A percentile compares a stretch with the other conserved stretches of the same genome.
Evolutionary conservation across 371 early-diverging fungal species (phyloP).

Genomic region (Smittium culicis): DNA sequence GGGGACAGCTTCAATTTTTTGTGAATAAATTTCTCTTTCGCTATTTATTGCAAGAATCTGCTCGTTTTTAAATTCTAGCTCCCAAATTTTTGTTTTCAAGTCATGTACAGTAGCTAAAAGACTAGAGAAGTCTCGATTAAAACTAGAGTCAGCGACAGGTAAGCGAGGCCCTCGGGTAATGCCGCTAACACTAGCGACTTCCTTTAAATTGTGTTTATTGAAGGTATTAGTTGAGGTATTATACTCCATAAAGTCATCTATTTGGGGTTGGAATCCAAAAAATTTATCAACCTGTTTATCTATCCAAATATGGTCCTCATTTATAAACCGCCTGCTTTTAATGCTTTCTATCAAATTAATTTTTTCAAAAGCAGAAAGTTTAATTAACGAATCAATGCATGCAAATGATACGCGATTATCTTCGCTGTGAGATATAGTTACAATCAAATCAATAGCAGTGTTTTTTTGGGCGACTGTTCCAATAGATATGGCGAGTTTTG

Average conservation of each 20-base stretch:
- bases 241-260: too few species aligned
- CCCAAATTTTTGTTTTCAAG: constrained; percentile 11
- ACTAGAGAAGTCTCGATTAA: neutral
- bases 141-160: neutral
- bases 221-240: neutral
- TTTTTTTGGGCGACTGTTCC: neutral
- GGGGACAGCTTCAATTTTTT: neutral
- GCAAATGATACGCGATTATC: neutral
- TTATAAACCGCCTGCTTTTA: neutral
- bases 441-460: neutral
- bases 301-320: neutral
- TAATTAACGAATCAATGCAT: neutral
- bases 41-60: neutral
- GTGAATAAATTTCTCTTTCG: neutral
- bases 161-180: too few species aligned
- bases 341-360: neutral
- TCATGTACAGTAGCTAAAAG: constrained; percentile 3
- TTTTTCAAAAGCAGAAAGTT: neutral
- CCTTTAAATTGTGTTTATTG: neutral
- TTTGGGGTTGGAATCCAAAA: constrained; percentile 1
- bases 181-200: neutral
- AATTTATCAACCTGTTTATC: neutral
- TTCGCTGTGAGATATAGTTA: neutral
- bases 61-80: neutral
- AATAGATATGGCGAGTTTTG: neutral